phyloP scores from a whole-genome alignment of 148 eudicot genomes.

The Diospyros kaki region DNA sequence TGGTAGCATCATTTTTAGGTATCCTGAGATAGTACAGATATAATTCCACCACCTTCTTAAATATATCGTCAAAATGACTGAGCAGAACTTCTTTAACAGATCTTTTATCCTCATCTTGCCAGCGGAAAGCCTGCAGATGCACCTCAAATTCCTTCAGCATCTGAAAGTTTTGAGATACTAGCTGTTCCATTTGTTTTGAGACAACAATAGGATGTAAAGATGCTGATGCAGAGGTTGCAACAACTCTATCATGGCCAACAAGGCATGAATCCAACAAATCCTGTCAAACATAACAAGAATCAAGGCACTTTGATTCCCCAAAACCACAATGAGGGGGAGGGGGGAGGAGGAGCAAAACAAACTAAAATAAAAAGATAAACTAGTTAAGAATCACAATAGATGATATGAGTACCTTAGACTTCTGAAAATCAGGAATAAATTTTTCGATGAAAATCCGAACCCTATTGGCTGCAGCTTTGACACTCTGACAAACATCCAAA shows the following conservation, averaged over 20 bases:
- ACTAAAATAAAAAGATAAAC: background rate
- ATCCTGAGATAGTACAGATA: background rate
- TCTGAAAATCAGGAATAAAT: slow-evolving; percentile 45
- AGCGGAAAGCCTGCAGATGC: slow-evolving; percentile 35
- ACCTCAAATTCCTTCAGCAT: slow-evolving; percentile 52
- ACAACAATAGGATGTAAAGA: slow-evolving; percentile 43
- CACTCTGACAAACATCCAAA: slow-evolving; percentile 48
- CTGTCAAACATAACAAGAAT: slow-evolving; percentile 30
- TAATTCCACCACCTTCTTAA: slow-evolving; percentile 47
- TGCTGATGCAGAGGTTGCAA: slow-evolving; percentile 24
- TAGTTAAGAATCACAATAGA: background rate
- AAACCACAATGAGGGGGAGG: background rate
- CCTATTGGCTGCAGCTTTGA: slow-evolving; percentile 39
- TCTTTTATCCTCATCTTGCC: slow-evolving; percentile 31
- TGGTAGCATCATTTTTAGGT: background rate
- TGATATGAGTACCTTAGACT: slow-evolving; percentile 57
- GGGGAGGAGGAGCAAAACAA: background rate
- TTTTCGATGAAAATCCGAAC: slow-evolving; percentile 48
- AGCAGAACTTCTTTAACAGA: slow-evolving; percentile 53
- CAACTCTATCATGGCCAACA: slow-evolving; percentile 44
- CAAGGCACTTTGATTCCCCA: background rate
- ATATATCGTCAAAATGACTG: slow-evolving; percentile 49
- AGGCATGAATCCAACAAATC: slow-evolving; percentile 58
- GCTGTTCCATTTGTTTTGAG: slow-evolving; percentile 57
- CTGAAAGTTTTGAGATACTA: slow-evolving; percentile 52